phyloP scores from a whole-genome alignment of 2,329 filamentous ascomycete genomes.

The Knoxdaviesia proteae region DNA sequence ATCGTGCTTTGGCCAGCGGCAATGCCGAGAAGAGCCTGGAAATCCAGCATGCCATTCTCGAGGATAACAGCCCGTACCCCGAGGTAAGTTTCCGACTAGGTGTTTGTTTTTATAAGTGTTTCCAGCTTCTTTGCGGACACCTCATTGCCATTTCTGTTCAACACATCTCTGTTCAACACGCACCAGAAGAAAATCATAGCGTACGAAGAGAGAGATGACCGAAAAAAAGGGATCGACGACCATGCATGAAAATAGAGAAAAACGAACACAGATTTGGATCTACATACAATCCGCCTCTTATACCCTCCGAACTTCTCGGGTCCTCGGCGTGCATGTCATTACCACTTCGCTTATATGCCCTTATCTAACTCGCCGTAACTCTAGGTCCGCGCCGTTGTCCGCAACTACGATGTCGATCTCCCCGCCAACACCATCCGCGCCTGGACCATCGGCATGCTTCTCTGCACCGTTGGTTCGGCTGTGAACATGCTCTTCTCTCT shows the following conservation, averaged over 20 bases:
- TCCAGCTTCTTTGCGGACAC: background rate
- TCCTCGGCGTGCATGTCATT: too few relatives aligned
- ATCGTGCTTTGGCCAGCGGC: conserved; percentile 30
- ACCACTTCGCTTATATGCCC: conserved; percentile 3
- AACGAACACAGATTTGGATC: too few relatives aligned
- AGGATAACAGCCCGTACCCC: conserved; percentile 47
- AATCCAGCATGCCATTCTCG: conserved; percentile 35
- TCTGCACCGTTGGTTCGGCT: conserved; percentile 40
- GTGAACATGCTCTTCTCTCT: conserved; percentile 41
- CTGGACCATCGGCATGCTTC: conserved; percentile 38
- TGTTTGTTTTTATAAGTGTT: background rate
- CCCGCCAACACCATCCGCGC: conserved; percentile 44
- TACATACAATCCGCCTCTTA: too few relatives aligned
- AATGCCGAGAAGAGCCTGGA: conserved; percentile 30
- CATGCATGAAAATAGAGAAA: too few relatives aligned
- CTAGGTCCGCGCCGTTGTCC: conserved; percentile 42
- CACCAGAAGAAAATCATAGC: too few relatives aligned
- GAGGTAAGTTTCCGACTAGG: conserved; percentile 23
- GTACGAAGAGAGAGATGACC: too few relatives aligned
- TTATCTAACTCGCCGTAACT: conserved; percentile 4
- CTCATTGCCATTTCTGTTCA: background rate
- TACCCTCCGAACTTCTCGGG: too few relatives aligned
- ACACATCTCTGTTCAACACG: too few relatives aligned
- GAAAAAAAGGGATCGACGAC: too few relatives aligned
- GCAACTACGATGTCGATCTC: conserved; percentile 42